These are phyloP conservation scores for Naematelia aurantialba DNA, from an alignment of 768 basidiomycete genomes.

Conservation along the genomic window DNA sequence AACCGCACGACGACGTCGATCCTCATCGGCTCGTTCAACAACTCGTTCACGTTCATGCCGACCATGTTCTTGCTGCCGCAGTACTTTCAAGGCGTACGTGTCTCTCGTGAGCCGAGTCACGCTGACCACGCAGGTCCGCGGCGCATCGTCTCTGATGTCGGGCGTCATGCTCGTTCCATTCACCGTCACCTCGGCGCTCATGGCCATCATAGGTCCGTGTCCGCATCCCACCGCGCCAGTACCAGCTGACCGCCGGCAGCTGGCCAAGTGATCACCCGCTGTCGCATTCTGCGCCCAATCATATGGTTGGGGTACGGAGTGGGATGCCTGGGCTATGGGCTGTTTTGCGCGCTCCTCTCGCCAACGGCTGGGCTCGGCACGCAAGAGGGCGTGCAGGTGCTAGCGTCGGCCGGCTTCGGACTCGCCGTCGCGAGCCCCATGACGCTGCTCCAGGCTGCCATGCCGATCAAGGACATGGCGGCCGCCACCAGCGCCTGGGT, in stretches of 20 bases:
- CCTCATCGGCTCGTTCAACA: constrained; percentile 36
- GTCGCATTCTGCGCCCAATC: constrained; percentile 38
- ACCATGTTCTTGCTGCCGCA: constrained; percentile 29
- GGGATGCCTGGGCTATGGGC: constrained; percentile 27
- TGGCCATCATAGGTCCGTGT: constrained; percentile 14
- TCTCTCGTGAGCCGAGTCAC: constrained; percentile 6
- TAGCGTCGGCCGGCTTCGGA: constrained; percentile 36
- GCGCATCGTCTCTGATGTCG: constrained; percentile 17
- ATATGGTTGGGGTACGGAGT: constrained; percentile 41
- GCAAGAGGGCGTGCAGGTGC: constrained; percentile 30
- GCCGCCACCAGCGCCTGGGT: constrained; percentile 43
- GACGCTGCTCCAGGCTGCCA: constrained; percentile 43
- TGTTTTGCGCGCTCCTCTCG: constrained; percentile 24
- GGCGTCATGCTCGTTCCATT: constrained; percentile 42
- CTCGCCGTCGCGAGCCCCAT: constrained; percentile 40
- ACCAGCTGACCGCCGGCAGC: too few relatives aligned
- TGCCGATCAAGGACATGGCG: constrained; percentile 49
- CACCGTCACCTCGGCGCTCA: constrained; percentile 15
- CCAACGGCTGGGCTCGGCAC: constrained; percentile 18
- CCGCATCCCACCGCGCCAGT: neutral
- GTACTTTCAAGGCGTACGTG: constrained; percentile 45
- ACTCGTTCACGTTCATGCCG: constrained; percentile 37
- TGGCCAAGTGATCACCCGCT: constrained; percentile 33
- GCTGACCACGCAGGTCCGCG: constrained; percentile 15
- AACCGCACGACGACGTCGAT: constrained; percentile 45